phyloP scores from a whole-genome alignment of 768 basidiomycete species.

The Exidia glandulosa region DNA sequence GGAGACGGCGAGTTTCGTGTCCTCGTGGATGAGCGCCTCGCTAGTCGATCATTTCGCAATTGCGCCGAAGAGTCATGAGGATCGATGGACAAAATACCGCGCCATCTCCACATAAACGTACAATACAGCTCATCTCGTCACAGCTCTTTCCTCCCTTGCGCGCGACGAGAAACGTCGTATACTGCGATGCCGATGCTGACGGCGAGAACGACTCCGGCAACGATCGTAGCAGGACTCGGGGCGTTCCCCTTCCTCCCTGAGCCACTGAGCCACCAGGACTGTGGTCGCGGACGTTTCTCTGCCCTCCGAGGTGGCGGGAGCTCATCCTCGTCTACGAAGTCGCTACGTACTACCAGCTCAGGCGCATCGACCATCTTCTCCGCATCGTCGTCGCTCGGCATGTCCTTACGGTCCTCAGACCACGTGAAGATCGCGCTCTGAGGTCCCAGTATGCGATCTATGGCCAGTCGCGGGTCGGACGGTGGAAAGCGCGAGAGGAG shows the following conservation, averaged over 20 bases:
- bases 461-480: constrained; percentile 37
- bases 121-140: background rate
- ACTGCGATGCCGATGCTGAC: constrained; percentile 7
- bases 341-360: constrained; percentile 46
- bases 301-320: background rate
- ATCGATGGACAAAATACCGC: too few species aligned
- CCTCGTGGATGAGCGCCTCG: too few species aligned
- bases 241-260: background rate
- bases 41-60: too few species aligned
- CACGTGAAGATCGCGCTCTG: constrained; percentile 70
- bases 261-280: background rate
- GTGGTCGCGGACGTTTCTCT: background rate
- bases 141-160: background rate
- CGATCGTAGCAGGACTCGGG: background rate
- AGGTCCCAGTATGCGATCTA: constrained; percentile 61
- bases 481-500: constrained; percentile 53
- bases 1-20: too few species aligned
- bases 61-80: too few species aligned
- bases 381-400: constrained; percentile 44
- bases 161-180: constrained; percentile 1
- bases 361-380: constrained; percentile 48
- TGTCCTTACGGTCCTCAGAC: constrained; percentile 25
- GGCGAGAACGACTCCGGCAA: constrained; percentile 2
- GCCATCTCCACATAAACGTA: too few species aligned
- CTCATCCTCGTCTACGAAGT: constrained; percentile 14